Base-by-base conservation (phyloP, 768 basidiomycete species). In the Amanita molliuscula region DNA sequence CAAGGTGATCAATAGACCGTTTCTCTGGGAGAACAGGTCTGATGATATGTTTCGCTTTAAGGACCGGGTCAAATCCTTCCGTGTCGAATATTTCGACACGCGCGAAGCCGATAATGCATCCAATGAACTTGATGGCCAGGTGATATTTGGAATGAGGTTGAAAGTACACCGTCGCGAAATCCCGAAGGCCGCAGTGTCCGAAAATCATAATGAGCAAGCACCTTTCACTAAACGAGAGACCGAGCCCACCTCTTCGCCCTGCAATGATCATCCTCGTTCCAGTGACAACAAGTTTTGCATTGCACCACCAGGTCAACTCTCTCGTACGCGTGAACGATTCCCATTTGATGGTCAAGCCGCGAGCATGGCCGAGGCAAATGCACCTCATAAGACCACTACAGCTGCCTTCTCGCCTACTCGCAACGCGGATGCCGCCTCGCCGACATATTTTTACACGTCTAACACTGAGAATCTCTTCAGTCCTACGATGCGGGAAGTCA, bases 71-170 rank as follows among this genome's bases (percentile, higher is more conserved):
- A 60, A 57, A 62, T 62, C 72, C 25, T 87, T 79, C 62, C 65
- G 64, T 35, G 75, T 81, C 46, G 84, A 88, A 54, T 91, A 77
- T 60, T 83, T 73, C 58, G 85, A 89, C 58, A 69, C 77, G 23
- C 72, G 83, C 21, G 72, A 74, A 34, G 79, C 83, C 5, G 65
- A 70, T 34, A 57, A 60, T 9, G 84, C 86, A 11, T 73, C 67
- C 56, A 61, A 64, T 41, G 67, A 66, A 40, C 65, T 90, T 16
- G 59, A 83, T 42, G 70, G 71, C 2, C 70, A 70, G 33, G 61
- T 66, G 40, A 59, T 78, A 31, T 76, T 77, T 47, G 80, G 77
- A 31, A 73, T 76, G 66, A 73, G 68, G 44, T 63, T 86, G 23
- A 64, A 61, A 11, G 66, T 77, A 44, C 66, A 67, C 47, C 67